Percentiles rank a stretch among this genome's conserved stretches.
These are phyloP conservation scores for Backusella circina DNA, from an alignment of 192 early-diverging fungal genomes.

Conservation along the genomic window DNA sequence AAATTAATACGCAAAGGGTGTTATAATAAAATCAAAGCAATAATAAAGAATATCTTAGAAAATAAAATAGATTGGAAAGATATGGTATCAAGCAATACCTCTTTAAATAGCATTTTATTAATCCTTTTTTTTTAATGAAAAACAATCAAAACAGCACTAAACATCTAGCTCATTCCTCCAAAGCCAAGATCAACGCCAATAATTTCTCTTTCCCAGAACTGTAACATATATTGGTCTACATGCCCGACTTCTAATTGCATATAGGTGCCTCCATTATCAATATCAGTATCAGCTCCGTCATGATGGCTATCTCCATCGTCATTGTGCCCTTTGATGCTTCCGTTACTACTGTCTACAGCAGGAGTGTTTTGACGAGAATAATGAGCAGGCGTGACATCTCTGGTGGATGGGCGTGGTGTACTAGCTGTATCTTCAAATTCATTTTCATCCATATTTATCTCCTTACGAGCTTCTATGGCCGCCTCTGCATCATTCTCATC, in stretches of 20 bases:
- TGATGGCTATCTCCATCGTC: neutral
- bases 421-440: constrained; percentile 52
- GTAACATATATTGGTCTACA: constrained; percentile 73
- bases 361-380: neutral
- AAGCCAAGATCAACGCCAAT: constrained; percentile 54
- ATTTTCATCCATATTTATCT: constrained; percentile 40
- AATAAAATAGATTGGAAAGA: neutral
- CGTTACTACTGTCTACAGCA: neutral
- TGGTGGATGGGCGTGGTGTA: constrained; percentile 9
- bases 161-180: constrained; percentile 17
- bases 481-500: constrained; percentile 60
- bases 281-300: neutral
- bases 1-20: too few species aligned
- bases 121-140: neutral
- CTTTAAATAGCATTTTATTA: neutral
- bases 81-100: neutral
- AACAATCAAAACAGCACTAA: neutral
- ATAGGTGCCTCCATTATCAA: neutral
- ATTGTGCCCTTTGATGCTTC: neutral
- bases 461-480: constrained; percentile 12
- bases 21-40: too few species aligned
- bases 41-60: neutral
- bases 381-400: neutral
- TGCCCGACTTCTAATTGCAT: constrained; percentile 51
- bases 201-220: constrained; percentile 51